Base-by-base conservation (phyloP, 768 basidiomycete species). In the Obba rivulosa region DNA sequence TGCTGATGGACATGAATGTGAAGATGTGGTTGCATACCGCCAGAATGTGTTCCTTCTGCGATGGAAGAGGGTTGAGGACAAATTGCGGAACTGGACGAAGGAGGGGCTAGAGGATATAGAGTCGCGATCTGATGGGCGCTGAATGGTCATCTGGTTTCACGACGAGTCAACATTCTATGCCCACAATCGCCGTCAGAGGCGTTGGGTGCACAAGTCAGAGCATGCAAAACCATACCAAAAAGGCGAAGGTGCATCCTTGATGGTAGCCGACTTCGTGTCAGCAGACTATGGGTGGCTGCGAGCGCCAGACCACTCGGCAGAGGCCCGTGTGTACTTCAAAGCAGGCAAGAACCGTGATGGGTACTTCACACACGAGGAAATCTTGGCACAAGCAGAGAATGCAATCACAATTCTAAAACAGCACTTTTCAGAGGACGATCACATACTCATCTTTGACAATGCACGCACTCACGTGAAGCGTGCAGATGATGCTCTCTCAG, bases 161-260 rank as follows among this genome's bases (percentile, higher is more conserved):
- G 63, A 72, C 47, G 65, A 73, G 48, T 72, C 68, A 16, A 71
- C 66, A 3, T 72, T 71, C 50, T 70, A 67, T 49, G 61, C 57
- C 20, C 59, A 68, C 53, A 68, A 73, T 44, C 59, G 54, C 3
- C 35, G 56, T n/a, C n/a, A n/a, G n/a, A n/a, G n/a, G n/a, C n/a
- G n/a, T n/a, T n/a, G n/a, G n/a, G n/a, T n/a, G n/a, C n/a, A n/a
- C n/a, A n/a, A n/a, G n/a, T n/a, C n/a, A n/a, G n/a, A n/a, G n/a
- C n/a, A n/a, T n/a, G n/a, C 66, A 8, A 50, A 46, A 2, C 61
- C 69, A 11, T 44, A 57, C 11, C 51, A 45, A 23, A 72, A 73
- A 45, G 71, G 69, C 1, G 63, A 72, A 38, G 71, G 68, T 0
- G 35, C 45, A 11, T 71, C 69, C 10, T 20, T 69, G 14, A 71